Conservation (phyloP, 441 rosid genomes). For the Capsella rubella region DNA sequence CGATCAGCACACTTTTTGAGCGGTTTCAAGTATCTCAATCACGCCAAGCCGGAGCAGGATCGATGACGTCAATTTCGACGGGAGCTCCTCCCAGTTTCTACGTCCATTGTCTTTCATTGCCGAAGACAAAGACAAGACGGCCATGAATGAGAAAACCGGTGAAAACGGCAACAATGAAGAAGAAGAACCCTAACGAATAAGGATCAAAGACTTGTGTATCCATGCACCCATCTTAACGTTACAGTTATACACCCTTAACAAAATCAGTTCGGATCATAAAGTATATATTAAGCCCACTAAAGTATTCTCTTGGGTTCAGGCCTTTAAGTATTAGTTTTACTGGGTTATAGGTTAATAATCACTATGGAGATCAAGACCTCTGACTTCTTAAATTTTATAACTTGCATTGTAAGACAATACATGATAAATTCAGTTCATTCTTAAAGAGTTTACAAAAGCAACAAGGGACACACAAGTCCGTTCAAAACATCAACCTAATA, state of each 20-base stretch:
- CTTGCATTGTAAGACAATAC: not conserved
- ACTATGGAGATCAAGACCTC: not conserved
- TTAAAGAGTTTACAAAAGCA: not conserved
- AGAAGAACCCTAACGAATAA: not conserved
- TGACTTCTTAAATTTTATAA: not conserved
- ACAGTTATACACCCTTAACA: not conserved
- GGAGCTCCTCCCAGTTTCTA: slow-evolving; percentile 37
- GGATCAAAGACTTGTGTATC: too few relatives aligned
- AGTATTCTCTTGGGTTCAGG: not conserved
- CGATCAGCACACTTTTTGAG: slow-evolving; percentile 4
- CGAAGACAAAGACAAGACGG: not conserved
- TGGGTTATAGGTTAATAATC: not conserved
- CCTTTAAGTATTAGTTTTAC: not conserved
- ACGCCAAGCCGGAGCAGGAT: slow-evolving; percentile 51
- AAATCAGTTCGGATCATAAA: not conserved
- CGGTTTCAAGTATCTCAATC: slow-evolving; percentile 48
- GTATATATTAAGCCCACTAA: not conserved
- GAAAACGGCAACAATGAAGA: not conserved
- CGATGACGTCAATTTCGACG: slow-evolving; percentile 50
- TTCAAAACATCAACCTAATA: too few relatives aligned
- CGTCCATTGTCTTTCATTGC: not conserved
- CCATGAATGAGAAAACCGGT: not conserved
- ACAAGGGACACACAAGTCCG: not conserved
- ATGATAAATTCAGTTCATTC: not conserved
- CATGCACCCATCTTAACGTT: too few relatives aligned